These are phyloP conservation scores for Fusarium liriodendri DNA, from an alignment of 2,329 filamentous ascomycete species.

Conservation along the genomic window DNA sequence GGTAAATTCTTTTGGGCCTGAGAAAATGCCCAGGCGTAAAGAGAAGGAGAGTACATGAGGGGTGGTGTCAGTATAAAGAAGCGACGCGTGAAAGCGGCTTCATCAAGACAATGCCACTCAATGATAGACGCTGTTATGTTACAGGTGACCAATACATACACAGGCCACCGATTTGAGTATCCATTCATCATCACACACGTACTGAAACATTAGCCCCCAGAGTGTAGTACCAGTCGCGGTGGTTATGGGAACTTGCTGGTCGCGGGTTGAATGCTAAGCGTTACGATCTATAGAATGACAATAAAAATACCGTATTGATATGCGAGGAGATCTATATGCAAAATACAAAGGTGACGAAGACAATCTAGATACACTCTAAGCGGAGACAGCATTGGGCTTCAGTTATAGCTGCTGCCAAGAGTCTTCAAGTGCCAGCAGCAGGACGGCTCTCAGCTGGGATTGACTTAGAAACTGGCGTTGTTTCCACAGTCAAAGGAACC, in stretches of 20 bases:
- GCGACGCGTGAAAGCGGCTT: neutral
- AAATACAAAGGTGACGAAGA: neutral
- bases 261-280: neutral
- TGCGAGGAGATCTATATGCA: neutral
- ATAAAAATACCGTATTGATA: neutral
- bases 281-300: neutral
- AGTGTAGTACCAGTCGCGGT: neutral
- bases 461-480: neutral
- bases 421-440: neutral
- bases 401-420: neutral
- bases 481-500: conserved; percentile 4
- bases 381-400: neutral
- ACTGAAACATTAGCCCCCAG: neutral
- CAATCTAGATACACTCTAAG: neutral
- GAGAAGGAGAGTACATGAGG: neutral
- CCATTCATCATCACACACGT: neutral
- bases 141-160: neutral
- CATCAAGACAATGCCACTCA: neutral
- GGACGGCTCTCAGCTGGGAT: neutral
- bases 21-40: conserved; percentile 2
- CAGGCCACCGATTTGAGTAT: neutral
- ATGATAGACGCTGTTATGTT: conserved; percentile 4
- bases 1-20: conserved; percentile 12
- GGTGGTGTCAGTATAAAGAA: conserved; percentile 4
- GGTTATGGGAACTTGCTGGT: neutral